Evolutionary conservation across 1,284 basidiomycete genomes (phyloP).

Genomic region (Sutorius eximius): DNA sequence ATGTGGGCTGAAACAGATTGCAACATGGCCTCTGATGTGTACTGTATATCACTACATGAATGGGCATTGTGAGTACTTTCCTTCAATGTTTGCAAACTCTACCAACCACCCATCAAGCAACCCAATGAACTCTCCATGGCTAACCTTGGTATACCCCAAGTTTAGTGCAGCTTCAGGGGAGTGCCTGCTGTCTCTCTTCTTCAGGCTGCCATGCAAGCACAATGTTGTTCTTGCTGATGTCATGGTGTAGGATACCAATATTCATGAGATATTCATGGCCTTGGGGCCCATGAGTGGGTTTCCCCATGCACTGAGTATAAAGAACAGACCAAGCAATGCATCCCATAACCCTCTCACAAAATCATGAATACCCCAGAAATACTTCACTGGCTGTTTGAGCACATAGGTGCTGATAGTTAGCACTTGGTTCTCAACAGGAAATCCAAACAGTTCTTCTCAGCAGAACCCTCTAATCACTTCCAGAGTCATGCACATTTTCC

Average conservation of each 20-base stretch:
- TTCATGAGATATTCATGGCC: too few relatives aligned
- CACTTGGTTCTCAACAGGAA: constrained; percentile 1
- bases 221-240: too few relatives aligned
- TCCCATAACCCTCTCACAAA: constrained; percentile 10
- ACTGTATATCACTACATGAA: too few relatives aligned
- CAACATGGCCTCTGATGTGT: too few relatives aligned
- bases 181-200: background rate
- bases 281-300: background rate
- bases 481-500: constrained; percentile 4
- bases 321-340: constrained; percentile 2
- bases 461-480: constrained; percentile 6
- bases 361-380: constrained; percentile 13
- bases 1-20: too few relatives aligned
- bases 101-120: background rate
- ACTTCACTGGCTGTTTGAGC: constrained; percentile 3
- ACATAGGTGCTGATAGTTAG: background rate
- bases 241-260: too few relatives aligned
- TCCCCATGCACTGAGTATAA: background rate
- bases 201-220: too few relatives aligned
- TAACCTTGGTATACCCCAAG: background rate
- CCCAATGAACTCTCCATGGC: background rate
- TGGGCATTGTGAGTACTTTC: background rate
- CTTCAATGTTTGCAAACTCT: background rate
- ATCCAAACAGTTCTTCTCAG: background rate
- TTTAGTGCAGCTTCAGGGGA: background rate